Conservation (phyloP, 345 rosid genomes). For the Gossypium herbaceum region DNA sequence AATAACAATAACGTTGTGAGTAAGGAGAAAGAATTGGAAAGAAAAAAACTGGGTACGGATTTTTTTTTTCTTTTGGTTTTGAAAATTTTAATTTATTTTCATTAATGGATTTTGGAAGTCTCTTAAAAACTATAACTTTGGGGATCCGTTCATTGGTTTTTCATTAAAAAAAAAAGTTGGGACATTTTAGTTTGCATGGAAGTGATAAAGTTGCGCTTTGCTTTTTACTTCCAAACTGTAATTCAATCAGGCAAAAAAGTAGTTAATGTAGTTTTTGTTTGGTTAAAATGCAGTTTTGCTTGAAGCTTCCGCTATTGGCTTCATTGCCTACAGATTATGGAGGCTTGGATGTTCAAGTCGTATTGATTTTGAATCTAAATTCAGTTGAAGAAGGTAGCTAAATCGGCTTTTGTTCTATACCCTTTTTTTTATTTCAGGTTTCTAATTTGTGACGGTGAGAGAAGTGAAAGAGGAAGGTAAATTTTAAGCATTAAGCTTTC, state of each 20-base stretch:
- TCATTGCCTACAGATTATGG: constrained; percentile 60
- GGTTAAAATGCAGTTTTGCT: constrained; percentile 53
- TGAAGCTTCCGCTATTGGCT: constrained; percentile 70
- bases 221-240: not conserved
- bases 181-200: too few species aligned
- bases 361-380: constrained; percentile 72
- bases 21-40: too few species aligned
- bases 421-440: not conserved
- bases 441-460: not conserved
- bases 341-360: constrained; percentile 76
- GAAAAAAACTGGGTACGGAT: too few species aligned
- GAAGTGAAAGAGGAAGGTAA: too few species aligned
- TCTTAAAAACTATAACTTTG: not conserved
- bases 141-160: not conserved
- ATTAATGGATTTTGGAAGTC: not conserved
- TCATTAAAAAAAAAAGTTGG: too few species aligned
- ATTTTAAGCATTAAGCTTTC: too few species aligned
- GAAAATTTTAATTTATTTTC: not conserved
- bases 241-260: not conserved
- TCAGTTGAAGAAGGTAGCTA: constrained; percentile 69
- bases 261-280: not conserved
- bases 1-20: too few species aligned
- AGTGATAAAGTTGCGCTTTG: too few species aligned
- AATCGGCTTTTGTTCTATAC: not conserved
- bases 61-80: too few species aligned